Base-by-base conservation (phyloP, 148 eudicot species). In the Cornus controversa region DNA sequence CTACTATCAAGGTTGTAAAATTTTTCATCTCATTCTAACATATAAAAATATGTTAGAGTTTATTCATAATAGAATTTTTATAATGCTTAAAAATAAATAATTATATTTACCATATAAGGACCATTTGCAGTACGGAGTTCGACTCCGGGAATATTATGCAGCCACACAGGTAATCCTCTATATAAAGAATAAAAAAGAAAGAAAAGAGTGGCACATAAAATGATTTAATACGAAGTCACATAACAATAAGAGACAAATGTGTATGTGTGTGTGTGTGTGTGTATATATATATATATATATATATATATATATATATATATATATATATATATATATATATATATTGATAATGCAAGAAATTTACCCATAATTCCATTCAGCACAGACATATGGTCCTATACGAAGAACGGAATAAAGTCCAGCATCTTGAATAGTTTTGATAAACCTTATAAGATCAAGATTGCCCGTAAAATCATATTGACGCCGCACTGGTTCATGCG, bases 351-450 rank as follows among this genome's bases (percentile, higher is more conserved):
- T 3, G 27, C 22, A 29, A 66, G 4, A 67, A 50, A 54, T 16
- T 24, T 82, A 90, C 94, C 94, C 94, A 50, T 85, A 92, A 53
- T 90, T 92, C 97, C 94, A 92, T 79, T 90, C 97, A 25, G 90
- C 91, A 80, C 93, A 91, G n/a, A 85, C 85, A 69, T 86, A 91
- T 0, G 96, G 96, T 23, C 96, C 96, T 26, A 92, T 90, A 7
- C 97, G 88, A 67, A 92, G 94, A 79, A 87, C 74, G 29, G 80
- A 85, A 66, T 86, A 92, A 2, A 92, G 92, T 0, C 94, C 92
- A 25, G 76, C 91, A 15, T 86, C 82, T 72, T 90, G 87, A 66
- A 89, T 53, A 0, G 89, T 81, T 68, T 90, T 90, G 20, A 92
- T 42, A 72, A 90, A 92, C 80, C 84, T 79, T 22, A 90, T 74